Percentiles rank a stretch among this genome's conserved stretches.
These are phyloP conservation scores for Pseudognaphalium luteoalbum DNA, from an alignment of 129 eudicot species.

Conservation along the genomic window DNA sequence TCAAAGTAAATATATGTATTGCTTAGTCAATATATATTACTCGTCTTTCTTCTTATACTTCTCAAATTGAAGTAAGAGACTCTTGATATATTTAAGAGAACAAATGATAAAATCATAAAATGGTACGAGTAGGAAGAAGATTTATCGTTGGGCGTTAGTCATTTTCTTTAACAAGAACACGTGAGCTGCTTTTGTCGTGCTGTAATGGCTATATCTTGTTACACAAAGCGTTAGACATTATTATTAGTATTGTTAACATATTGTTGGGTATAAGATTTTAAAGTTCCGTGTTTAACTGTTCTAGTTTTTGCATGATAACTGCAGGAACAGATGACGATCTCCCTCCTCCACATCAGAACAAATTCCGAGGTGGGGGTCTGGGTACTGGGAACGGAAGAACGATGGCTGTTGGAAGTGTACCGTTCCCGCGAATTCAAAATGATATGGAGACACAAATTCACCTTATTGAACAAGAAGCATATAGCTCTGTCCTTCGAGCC, in stretches of 20 bases:
- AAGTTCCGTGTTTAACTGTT: neutral
- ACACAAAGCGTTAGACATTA: neutral
- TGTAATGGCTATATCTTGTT: neutral
- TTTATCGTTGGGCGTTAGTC: no score
- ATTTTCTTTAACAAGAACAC: no score
- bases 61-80: no score
- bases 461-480: slow-evolving; percentile 91
- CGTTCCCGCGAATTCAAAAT: slow-evolving; percentile 42
- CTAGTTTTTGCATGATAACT: slow-evolving; percentile 11
- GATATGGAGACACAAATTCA: slow-evolving; percentile 84
- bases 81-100: no score
- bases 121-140: no score
- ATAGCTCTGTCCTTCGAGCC: slow-evolving; percentile 79
- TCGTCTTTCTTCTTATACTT: no score
- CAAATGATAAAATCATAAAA: no score
- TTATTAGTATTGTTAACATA: neutral
- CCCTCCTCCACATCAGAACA: slow-evolving; percentile 62
- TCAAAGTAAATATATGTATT: neutral
- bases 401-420: slow-evolving; percentile 41
- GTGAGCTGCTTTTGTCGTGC: neutral
- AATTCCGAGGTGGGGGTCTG: slow-evolving; percentile 48
- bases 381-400: slow-evolving; percentile 60
- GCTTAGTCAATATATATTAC: neutral
- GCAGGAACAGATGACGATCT: slow-evolving; percentile 73
- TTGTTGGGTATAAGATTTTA: neutral